Evolutionary conservation across 2,329 filamentous ascomycete genomes (phyloP).

Genomic region (Hymenoscyphus fraxineus): DNA sequence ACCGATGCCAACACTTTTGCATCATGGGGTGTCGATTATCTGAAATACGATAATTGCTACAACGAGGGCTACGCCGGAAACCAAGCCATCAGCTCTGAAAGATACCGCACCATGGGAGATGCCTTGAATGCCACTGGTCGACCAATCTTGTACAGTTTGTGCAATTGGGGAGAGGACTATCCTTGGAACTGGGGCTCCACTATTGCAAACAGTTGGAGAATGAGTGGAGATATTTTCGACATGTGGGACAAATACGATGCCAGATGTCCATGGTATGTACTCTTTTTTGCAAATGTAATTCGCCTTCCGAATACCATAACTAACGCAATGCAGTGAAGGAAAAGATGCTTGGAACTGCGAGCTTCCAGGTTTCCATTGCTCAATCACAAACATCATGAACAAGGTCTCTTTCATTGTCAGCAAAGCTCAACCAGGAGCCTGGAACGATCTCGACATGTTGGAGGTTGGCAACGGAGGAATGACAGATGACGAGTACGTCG

Average conservation of each 20-base stretch:
- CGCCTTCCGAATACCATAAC: background rate
- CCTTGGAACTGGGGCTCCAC: constrained; percentile 38
- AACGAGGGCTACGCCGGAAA: constrained; percentile 50
- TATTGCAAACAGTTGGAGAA: constrained; percentile 38
- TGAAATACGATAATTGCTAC: constrained; percentile 57
- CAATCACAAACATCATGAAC: constrained; percentile 29
- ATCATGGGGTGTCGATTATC: constrained; percentile 48
- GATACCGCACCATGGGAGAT: constrained; percentile 36
- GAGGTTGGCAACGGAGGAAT: constrained; percentile 39
- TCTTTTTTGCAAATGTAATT: no score
- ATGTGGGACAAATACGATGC: constrained; percentile 39
- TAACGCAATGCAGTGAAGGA: constrained; percentile 36
- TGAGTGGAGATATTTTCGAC: constrained; percentile 39
- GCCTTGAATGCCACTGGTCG: constrained; percentile 37
- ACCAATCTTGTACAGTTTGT: constrained; percentile 39
- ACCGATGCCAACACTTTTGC: constrained; percentile 51
- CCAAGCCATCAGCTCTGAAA: constrained; percentile 38
- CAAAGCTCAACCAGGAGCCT: constrained; percentile 32
- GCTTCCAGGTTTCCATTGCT: constrained; percentile 34
- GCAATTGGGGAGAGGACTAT: constrained; percentile 49
- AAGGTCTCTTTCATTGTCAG: constrained; percentile 32
- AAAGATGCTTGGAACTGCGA: constrained; percentile 32
- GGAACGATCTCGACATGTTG: constrained; percentile 36
- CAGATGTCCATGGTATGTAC: constrained; percentile 34
- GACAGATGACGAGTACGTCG: constrained; percentile 35